Evolutionary conservation across 306 rosid species (phyloP).

Genomic region (Erythrophleum fordii): DNA sequence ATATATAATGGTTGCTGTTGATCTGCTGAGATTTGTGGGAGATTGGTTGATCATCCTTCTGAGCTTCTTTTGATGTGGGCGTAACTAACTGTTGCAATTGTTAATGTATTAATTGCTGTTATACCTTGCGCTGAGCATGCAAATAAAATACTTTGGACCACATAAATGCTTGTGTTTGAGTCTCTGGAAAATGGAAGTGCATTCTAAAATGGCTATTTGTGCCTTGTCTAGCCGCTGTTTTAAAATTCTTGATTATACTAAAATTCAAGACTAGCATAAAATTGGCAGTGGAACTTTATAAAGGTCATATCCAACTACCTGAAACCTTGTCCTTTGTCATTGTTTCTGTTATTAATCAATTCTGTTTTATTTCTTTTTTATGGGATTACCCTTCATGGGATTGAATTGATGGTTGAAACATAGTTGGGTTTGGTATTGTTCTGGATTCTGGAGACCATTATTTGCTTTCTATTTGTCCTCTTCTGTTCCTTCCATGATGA

Average conservation of each 20-base stretch:
- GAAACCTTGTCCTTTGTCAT: background rate
- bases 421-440: background rate
- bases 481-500: background rate
- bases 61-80: too few species aligned
- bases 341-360: background rate
- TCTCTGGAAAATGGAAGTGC: too few species aligned
- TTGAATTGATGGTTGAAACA: background rate
- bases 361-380: background rate
- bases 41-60: too few species aligned
- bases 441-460: background rate
- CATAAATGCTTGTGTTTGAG: too few species aligned
- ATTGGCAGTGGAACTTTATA: background rate
- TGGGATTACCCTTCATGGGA: background rate
- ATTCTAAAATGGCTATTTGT: background rate
- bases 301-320: background rate
- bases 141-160: too few species aligned
- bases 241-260: background rate
- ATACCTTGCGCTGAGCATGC: too few species aligned
- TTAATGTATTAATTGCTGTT: too few species aligned
- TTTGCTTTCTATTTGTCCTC: background rate
- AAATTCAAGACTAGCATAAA: background rate
- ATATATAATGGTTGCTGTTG: slow-evolving; percentile 19
- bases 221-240: background rate
- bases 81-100: too few species aligned
- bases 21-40: background rate